A percentile compares a stretch with the other conserved stretches of the same genome.
phyloP scores from a whole-genome alignment of 192 early-diverging fungal genomes.

The Coemansia aciculifera region DNA sequence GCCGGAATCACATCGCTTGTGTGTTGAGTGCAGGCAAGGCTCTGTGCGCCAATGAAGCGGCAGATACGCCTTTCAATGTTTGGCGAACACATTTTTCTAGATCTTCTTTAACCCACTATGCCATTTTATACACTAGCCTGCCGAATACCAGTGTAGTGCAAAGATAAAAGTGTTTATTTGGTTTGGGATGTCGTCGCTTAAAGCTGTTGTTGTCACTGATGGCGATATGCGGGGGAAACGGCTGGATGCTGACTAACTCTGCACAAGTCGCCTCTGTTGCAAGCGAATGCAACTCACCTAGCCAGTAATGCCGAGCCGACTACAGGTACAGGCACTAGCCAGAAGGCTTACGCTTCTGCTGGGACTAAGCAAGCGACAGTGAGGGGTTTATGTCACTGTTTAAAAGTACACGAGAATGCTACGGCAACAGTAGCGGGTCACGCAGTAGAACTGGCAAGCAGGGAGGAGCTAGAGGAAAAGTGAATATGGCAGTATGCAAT shows the following conservation, averaged over 20 bases:
- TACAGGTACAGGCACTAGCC: background rate
- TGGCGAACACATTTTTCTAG: background rate
- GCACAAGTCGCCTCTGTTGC: background rate
- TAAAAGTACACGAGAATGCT: background rate
- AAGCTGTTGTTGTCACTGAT: background rate
- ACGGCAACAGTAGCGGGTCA: background rate
- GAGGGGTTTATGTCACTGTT: background rate
- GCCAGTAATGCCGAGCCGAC: background rate
- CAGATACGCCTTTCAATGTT: background rate
- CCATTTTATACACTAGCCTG: background rate
- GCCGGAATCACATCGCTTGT: background rate
- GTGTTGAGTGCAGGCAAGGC: background rate
- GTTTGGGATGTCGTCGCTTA: background rate
- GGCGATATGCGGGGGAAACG: background rate
- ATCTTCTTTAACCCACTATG: background rate
- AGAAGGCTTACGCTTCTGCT: background rate
- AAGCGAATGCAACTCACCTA: background rate
- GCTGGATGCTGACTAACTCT: background rate
- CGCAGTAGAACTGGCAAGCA: slow-evolving; percentile 3
- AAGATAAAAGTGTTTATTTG: background rate
- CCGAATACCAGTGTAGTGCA: background rate
- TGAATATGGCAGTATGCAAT: background rate
- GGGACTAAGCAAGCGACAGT: background rate
- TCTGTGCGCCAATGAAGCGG: background rate
- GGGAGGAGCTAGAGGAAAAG: background rate